Percentiles rank a stretch among this genome's conserved stretches.
Evolutionary conservation across 192 early-diverging fungal genomes (phyloP).

Genomic region (Allomyces macrogynus): DNA sequence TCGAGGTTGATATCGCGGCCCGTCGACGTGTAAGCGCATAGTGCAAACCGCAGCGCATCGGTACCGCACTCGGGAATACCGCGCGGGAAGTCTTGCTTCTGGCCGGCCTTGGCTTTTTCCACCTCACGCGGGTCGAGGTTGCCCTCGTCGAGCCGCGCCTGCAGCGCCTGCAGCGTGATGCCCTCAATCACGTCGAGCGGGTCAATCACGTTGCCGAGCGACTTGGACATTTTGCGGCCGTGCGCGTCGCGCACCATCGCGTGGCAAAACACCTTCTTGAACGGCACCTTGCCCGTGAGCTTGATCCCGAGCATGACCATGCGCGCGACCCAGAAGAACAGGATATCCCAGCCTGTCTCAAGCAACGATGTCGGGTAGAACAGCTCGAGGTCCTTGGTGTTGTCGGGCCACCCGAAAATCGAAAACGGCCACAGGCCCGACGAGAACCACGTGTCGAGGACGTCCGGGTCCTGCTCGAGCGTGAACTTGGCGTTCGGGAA

Average conservation of each 20-base stretch:
- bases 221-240: constrained; percentile 96
- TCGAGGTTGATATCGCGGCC: constrained; percentile 86
- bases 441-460: constrained; percentile 98
- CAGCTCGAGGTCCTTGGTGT: constrained; percentile 55
- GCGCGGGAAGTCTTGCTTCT: constrained; percentile 74
- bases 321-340: constrained; percentile 99
- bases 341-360: constrained; percentile 96
- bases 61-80: constrained; percentile 97
- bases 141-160: constrained; percentile 52
- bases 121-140: constrained; percentile 85
- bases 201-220: constrained; percentile 92
- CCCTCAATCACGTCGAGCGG: constrained; percentile 93
- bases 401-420: constrained; percentile 88
- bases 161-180: constrained; percentile 56
- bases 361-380: constrained; percentile 84
- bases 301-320: constrained; percentile 99
- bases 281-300: constrained; percentile 86
- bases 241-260: constrained; percentile 95
- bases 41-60: constrained; percentile 73
- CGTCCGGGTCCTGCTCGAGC: constrained; percentile 89
- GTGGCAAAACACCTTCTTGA: constrained; percentile 88
- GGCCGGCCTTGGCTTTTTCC: constrained; percentile 62
- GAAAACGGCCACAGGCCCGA: constrained; percentile 98
- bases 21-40: constrained; percentile 51
- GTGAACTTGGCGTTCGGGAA: constrained; percentile 61